Evolutionary conservation across 495 filamentous ascomycete species (phyloP).

Genomic region (Penicillium psychrofluorescens): DNA sequence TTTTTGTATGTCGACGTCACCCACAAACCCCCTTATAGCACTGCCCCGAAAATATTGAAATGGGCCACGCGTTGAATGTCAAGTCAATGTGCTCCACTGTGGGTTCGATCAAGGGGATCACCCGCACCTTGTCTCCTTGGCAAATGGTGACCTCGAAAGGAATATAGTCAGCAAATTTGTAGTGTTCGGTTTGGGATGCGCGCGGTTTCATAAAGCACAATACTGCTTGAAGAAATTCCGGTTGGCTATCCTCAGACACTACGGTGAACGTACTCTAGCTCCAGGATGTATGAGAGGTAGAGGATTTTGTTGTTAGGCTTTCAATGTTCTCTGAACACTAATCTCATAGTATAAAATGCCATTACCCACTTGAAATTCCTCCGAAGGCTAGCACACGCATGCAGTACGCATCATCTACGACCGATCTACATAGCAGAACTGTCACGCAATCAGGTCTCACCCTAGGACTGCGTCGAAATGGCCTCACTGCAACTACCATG

Average conservation of each 20-base stretch:
- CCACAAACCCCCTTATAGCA: constrained; percentile 7
- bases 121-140: constrained; percentile 11
- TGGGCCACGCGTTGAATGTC: constrained; percentile 7
- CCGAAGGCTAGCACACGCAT: constrained; percentile 6
- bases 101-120: constrained; percentile 12
- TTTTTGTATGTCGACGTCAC: constrained; percentile 12
- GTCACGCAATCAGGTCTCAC: constrained; percentile 2
- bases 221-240: too few species aligned
- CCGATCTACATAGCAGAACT: constrained; percentile 13
- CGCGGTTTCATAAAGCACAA: too few species aligned
- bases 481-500: too few species aligned
- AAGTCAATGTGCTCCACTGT: constrained; percentile 22
- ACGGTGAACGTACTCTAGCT: background rate
- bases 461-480: too few species aligned
- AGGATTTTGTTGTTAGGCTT: too few species aligned
- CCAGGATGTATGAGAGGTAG: too few species aligned
- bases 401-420: constrained; percentile 6
- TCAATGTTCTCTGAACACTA: background rate
- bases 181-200: constrained; percentile 1
- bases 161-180: background rate
- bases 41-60: constrained; percentile 5
- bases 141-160: constrained; percentile 6
- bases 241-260: background rate
- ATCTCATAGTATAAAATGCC: constrained; percentile 9
- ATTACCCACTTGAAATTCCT: constrained; percentile 4